phyloP scores from a whole-genome alignment of 257 asterid genomes.

The Solanum ossicruentum region DNA sequence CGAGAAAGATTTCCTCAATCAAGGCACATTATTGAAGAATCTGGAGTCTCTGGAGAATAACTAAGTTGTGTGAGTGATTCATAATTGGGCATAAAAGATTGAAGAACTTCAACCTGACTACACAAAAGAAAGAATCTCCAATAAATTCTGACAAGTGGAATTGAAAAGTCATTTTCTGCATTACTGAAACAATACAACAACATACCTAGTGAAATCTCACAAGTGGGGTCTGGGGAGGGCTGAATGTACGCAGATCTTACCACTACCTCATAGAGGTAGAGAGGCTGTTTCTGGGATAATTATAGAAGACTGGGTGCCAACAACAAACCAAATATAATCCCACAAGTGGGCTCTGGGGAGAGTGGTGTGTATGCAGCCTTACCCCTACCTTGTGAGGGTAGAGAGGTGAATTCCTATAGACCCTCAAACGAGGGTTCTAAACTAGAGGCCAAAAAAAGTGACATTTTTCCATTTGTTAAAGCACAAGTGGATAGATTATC shows the following conservation, averaged over 20 bases:
- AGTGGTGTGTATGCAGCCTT: neutral
- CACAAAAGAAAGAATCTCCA: neutral
- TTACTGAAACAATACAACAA: neutral
- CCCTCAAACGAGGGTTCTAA: neutral
- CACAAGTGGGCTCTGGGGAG: neutral
- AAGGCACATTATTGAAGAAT: neutral
- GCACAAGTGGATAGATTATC: neutral
- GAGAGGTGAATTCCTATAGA: neutral
- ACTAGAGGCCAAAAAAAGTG: neutral
- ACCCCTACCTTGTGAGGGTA: neutral
- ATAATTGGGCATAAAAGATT: neutral
- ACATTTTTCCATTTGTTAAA: neutral
- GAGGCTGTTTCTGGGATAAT: neutral
- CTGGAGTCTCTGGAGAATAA: neutral
- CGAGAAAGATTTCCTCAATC: neutral
- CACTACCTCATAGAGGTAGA: no score
- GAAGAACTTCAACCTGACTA: neutral
- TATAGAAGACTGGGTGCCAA: neutral
- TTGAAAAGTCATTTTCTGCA: neutral
- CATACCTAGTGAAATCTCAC: no score
- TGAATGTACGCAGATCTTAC: no score
- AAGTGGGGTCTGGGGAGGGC: no score
- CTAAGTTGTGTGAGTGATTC: neutral
- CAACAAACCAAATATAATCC: neutral
- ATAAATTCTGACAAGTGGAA: neutral